Evolutionary conservation across 164 flowering plant genomes (phyloP).

Genomic region (Vitis rotundifolia): DNA sequence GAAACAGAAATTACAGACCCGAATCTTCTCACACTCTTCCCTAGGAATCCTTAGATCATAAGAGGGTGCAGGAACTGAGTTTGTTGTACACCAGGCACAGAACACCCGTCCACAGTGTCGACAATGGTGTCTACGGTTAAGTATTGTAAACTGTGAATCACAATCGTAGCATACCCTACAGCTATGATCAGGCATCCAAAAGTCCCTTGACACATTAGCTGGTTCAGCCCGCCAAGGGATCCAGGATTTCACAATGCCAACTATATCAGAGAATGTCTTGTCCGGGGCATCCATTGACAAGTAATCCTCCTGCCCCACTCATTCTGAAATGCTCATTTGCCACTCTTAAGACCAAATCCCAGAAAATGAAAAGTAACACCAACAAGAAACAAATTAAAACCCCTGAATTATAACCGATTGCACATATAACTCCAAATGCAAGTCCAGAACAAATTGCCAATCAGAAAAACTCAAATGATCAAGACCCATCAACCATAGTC

Average conservation of each 20-base stretch:
- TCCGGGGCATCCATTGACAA: constrained; percentile 66
- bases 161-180: constrained; percentile 96
- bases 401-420: neutral
- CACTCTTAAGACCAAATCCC: constrained; percentile 11
- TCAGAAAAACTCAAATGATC: neutral
- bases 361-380: too few species aligned
- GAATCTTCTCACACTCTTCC: constrained; percentile 73
- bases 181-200: constrained; percentile 98
- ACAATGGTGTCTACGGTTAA: constrained; percentile 93
- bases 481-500: neutral
- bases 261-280: constrained; percentile 54
- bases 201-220: constrained; percentile 80
- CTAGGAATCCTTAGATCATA: constrained; percentile 32
- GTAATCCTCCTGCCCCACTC: constrained; percentile 44
- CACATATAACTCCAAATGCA: neutral
- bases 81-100: constrained; percentile 87
- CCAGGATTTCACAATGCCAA: constrained; percentile 66
- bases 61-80: constrained; percentile 64
- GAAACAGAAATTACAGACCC: constrained; percentile 87
- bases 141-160: constrained; percentile 75
- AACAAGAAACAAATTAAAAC: neutral
- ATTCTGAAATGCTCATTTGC: constrained; percentile 66
- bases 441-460: too few species aligned
- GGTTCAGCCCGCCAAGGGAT: constrained; percentile 74
- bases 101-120: constrained; percentile 90